phyloP scores from a whole-genome alignment of 2,329 filamentous ascomycete species.

The Cladosporium sp. region DNA sequence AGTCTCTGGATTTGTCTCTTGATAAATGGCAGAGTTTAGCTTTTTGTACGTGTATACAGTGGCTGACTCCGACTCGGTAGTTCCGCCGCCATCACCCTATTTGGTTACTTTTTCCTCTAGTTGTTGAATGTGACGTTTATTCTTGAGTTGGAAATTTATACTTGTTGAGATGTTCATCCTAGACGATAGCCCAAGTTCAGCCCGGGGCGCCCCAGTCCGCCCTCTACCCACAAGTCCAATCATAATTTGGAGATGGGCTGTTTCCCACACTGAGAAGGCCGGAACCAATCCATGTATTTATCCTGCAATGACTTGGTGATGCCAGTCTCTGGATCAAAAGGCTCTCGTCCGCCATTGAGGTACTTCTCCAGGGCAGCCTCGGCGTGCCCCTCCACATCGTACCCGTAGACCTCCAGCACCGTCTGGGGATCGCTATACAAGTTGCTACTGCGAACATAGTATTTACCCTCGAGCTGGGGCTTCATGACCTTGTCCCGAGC shows the following conservation, averaged over 20 bases:
- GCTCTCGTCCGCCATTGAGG: slow-evolving; percentile 21
- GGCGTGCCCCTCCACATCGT: slow-evolving; percentile 35
- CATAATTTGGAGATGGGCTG: neutral
- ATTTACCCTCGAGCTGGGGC: slow-evolving; percentile 31
- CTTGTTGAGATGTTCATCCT: neutral
- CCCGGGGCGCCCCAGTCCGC: neutral
- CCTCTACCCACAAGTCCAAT: neutral
- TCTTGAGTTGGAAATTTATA: neutral
- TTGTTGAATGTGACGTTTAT: neutral
- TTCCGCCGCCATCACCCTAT: neutral
- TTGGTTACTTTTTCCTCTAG: neutral
- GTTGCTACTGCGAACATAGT: slow-evolving; percentile 33
- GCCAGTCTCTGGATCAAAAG: slow-evolving; percentile 27
- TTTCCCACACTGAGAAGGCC: slow-evolving; percentile 14
- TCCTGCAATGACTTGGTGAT: slow-evolving; percentile 25
- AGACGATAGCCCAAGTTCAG: neutral
- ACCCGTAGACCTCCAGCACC: slow-evolving; percentile 35
- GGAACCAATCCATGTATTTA: slow-evolving; percentile 33
- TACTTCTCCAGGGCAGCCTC: slow-evolving; percentile 27
- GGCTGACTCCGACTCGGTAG: neutral
- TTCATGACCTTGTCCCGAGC: slow-evolving; percentile 34
- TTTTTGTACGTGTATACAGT: neutral
- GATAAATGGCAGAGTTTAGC: neutral
- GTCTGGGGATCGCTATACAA: slow-evolving; percentile 36
- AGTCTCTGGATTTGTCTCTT: neutral